Conservation (phyloP, 768 basidiomycete species). For the Mycena vulgaris region DNA sequence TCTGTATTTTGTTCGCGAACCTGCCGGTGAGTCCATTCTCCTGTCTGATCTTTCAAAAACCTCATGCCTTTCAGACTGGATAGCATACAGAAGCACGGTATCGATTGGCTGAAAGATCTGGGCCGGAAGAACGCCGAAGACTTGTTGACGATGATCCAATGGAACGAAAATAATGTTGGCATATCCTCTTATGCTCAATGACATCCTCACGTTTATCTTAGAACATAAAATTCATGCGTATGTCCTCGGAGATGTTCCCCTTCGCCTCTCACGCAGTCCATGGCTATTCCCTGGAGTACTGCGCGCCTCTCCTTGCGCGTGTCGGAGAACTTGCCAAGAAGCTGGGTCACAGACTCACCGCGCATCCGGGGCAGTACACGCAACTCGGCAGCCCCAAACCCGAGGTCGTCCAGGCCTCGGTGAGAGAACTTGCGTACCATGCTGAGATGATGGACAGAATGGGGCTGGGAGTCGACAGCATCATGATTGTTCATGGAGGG, state of each 20-base stretch:
- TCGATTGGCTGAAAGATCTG: slow-evolving; percentile 87
- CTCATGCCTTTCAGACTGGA: slow-evolving; percentile 66
- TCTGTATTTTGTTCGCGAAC: slow-evolving; percentile 85
- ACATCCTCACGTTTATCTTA: slow-evolving; percentile 4
- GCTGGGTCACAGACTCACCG: slow-evolving; percentile 85
- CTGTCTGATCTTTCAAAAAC: background rate
- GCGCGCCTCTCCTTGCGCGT: slow-evolving; percentile 64
- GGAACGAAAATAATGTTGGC: slow-evolving; percentile 87
- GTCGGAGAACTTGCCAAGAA: slow-evolving; percentile 79
- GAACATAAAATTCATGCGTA: slow-evolving; percentile 88
- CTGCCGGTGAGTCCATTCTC: slow-evolving; percentile 60
- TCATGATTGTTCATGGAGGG: slow-evolving; percentile 91
- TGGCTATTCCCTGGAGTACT: slow-evolving; percentile 88
- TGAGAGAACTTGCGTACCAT: slow-evolving; percentile 90
- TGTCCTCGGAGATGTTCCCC: slow-evolving; percentile 95
- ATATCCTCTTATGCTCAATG: background rate
- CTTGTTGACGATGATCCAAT: slow-evolving; percentile 81
- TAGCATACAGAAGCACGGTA: slow-evolving; percentile 84
- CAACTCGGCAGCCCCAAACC: slow-evolving; percentile 86
- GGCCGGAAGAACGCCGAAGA: slow-evolving; percentile 84
- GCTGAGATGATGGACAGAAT: slow-evolving; percentile 90
- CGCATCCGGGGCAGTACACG: slow-evolving; percentile 92
- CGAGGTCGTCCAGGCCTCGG: slow-evolving; percentile 80
- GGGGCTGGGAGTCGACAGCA: slow-evolving; percentile 86
- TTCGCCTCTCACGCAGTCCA: slow-evolving; percentile 87